A percentile compares a stretch with the other conserved stretches of the same genome.
These are phyloP conservation scores for Parachaetomium inaequale DNA, from an alignment of 495 filamentous ascomycete genomes.

Conservation along the genomic window DNA sequence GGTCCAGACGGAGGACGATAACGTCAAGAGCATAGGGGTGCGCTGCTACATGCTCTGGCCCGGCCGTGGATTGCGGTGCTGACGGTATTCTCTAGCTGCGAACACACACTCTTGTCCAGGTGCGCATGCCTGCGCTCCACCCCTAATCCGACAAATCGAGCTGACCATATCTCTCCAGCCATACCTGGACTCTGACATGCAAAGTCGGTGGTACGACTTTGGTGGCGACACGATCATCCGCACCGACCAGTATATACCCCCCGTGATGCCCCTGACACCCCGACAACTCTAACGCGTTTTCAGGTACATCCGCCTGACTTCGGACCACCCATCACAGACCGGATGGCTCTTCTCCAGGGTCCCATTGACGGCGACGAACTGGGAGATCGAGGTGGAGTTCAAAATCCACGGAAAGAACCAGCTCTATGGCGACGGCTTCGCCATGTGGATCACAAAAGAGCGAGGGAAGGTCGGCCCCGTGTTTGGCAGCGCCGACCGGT, in stretches of 20 bases:
- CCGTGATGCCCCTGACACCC: neutral
- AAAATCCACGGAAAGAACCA: slow-evolving; percentile 71
- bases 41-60: neutral
- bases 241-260: slow-evolving; percentile 70
- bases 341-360: slow-evolving; percentile 94
- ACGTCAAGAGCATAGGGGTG: slow-evolving; percentile 56
- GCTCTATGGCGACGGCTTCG: slow-evolving; percentile 95
- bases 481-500: slow-evolving; percentile 82
- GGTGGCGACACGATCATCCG: slow-evolving; percentile 92
- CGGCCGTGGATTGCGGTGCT: slow-evolving; percentile 7
- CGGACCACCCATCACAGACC: slow-evolving; percentile 81
- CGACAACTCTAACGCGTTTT: neutral
- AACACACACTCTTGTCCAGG: slow-evolving; percentile 66
- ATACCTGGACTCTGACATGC: slow-evolving; percentile 96
- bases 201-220: slow-evolving; percentile 99
- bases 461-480: slow-evolving; percentile 77
- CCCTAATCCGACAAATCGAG: neutral
- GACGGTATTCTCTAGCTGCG: slow-evolving; percentile 53
- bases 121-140: slow-evolving; percentile 35
- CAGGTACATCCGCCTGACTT: slow-evolving; percentile 89
- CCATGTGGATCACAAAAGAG: slow-evolving; percentile 97
- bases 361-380: slow-evolving; percentile 96
- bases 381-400: slow-evolving; percentile 98
- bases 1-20: slow-evolving; percentile 42
- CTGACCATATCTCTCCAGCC: slow-evolving; percentile 48